phyloP scores from a whole-genome alignment of 768 basidiomycete genomes.

The Leccinum ochraceum region DNA sequence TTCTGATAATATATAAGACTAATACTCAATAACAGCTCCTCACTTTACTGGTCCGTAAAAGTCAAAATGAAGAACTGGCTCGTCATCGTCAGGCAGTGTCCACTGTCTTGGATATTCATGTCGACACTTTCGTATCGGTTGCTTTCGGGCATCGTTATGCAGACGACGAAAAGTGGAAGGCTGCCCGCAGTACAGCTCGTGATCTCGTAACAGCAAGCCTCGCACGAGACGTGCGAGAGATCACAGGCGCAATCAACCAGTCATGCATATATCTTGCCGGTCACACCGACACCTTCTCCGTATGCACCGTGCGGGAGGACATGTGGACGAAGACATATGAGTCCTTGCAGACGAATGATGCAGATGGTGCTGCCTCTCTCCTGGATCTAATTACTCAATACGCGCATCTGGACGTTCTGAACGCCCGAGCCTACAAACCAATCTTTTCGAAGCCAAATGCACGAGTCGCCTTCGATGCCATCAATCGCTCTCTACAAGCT shows the following conservation, averaged over 20 bases:
- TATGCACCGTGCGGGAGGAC: conserved; percentile 48
- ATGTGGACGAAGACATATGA: conserved; percentile 74
- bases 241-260: conserved; percentile 33
- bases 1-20: conserved; percentile 5
- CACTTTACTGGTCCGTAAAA: conserved; percentile 34
- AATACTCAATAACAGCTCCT: conserved; percentile 33
- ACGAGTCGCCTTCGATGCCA: conserved; percentile 44
- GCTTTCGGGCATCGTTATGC: conserved; percentile 44
- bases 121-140: conserved; percentile 45
- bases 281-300: conserved; percentile 31
- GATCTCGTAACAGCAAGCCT: conserved; percentile 40
- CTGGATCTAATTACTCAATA: conserved; percentile 57
- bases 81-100: conserved; percentile 34
- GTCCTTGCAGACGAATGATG: conserved; percentile 56
- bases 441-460: conserved; percentile 34
- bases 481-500: conserved; percentile 60
- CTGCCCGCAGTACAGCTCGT: conserved; percentile 42
- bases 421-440: conserved; percentile 48
- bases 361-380: conserved; percentile 56
- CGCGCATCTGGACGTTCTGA: conserved; percentile 68
- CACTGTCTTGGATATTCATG: conserved; percentile 52
- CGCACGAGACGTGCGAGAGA: conserved; percentile 34
- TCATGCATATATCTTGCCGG: conserved; percentile 37
- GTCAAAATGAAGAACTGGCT: conserved; percentile 28
- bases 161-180: conserved; percentile 42